Evolutionary conservation across 1,284 basidiomycete species (phyloP), one percentile per base, ranked within the genome.

Genomic region (Meripilus lineatus): DNA sequence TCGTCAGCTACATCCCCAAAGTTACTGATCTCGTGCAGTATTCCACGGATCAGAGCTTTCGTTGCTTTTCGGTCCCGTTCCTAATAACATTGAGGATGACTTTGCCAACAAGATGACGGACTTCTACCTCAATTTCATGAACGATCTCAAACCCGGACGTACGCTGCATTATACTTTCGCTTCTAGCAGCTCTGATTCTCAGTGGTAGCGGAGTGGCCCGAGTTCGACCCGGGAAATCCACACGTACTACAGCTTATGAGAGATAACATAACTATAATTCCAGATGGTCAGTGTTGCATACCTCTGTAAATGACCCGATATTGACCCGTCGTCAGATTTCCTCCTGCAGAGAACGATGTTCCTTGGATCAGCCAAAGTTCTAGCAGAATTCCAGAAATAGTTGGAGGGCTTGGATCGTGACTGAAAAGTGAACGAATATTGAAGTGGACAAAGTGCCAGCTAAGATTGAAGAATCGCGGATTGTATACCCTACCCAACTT

Each of bases 51-150:
- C 52, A 3, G 55, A 58, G 44, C 49, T 57, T 5, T 15, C 6
- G 22, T 42, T 58, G 18, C 38, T 57, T 14, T 56, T 56, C 34
- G 57, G 57, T 1, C 44, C 47, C 8, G 52, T 51, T 5, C 49
- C 45, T 0, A 28, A 26, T 23, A n/a, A 20, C 14, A 34, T 45
- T n/a, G 57, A 55, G 40, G 38, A 38, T 25, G 50, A 41, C 7
- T 54, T 57, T 25, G 48, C 55, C 2, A 51, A 48, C 39, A 49
- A 46, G 18, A 50, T 54, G 32, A 45, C 40, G 15, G 55, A 54
- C 32, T 52, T 55, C 26, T 57, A 50, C 21, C 48, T 56, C 46
- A 53, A 49, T 22, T 57, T 58, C 33, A 48, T 58, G 10, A 47
- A 43, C 25, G 55, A 57, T 35, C 39, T 56, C 13, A 47, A 51